Base-by-base conservation (phyloP, 805 yeast species). In the Kluyveromyces nonfermentans region DNA sequence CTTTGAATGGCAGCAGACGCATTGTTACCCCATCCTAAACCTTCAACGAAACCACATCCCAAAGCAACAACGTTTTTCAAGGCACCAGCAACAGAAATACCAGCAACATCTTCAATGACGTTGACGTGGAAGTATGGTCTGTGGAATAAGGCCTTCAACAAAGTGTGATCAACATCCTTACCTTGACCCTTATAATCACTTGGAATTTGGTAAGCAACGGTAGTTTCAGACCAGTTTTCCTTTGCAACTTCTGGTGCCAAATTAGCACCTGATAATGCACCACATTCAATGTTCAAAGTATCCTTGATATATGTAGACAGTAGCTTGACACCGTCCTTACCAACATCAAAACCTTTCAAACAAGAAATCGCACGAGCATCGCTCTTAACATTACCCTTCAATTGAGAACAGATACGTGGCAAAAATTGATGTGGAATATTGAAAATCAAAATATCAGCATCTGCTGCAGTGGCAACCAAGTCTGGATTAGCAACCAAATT, bases 21-120 rank as follows among this genome's bases (percentile, higher is more conserved):
- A 64, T 93, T 93, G 68, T 88, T 96, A 65, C 98, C 98, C 98
- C 98, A 93, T 50, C 95, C 96, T 50, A 85, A 75, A 56, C 98
- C 98, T 67, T 87, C 95, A 50, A 90, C 97, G 62, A 93, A 85
- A 45, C 98, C 98, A 49, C 94, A 96, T 51, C 96, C 94, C 60
- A 88, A 72, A 32, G 98, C 98, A 50, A 90, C 90, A 42, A 93
- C 85, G 68, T 93, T 93, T 72, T 93, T 93, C 66, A 93, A 76
- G 9, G 98, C 98, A 62, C 98, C 98, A 36, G 96, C 95, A 48
- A 93, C 77, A 2, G 96, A 86, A 46, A 88, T 93, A 63, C 98
- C 98, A 19, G 94, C 94, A 45, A 90, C 95, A 64, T 93, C 98
- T 47, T 80, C 80, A 46, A 87, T 77, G 47, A 90, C 95, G 59